phyloP scores from a whole-genome alignment of 1,139 yeast species.

The Fermentozyma sake region DNA sequence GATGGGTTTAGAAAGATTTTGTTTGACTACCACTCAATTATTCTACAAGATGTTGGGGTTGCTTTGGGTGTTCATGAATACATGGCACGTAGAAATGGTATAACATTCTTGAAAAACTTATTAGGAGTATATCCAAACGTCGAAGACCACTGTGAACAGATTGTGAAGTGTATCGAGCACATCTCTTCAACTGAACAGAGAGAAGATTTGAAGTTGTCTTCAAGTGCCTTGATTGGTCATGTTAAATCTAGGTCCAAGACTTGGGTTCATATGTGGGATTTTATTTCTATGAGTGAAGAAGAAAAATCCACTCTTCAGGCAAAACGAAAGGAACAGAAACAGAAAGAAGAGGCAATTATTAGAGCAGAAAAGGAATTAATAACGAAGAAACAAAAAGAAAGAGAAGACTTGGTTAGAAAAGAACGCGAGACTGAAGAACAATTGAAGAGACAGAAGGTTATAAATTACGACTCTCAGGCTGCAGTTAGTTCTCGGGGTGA shows the following conservation, averaged over 20 bases:
- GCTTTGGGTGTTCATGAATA: conserved; percentile 60
- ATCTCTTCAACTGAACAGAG: conserved; percentile 56
- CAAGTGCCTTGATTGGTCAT: conserved; percentile 73
- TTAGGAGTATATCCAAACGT: conserved; percentile 65
- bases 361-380: conserved; percentile 11
- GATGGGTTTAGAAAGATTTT: conserved; percentile 40
- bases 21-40: conserved; percentile 52
- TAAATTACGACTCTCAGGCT: conserved; percentile 20
- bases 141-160: conserved; percentile 59
- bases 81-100: conserved; percentile 77
- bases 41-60: conserved; percentile 43
- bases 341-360: conserved; percentile 11
- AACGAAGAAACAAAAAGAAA: conserved; percentile 9
- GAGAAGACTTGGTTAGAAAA: conserved; percentile 18
- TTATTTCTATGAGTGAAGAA: conserved; percentile 41
- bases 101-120: conserved; percentile 69
- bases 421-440: conserved; percentile 18
- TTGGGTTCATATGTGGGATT: conserved; percentile 61
- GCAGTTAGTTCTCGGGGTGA: conserved; percentile 17
- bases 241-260: conserved; percentile 52
- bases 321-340: conserved; percentile 18
- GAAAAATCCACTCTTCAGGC: conserved; percentile 20
- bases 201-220: conserved; percentile 77
- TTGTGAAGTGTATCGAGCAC: conserved; percentile 45
- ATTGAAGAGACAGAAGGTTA: conserved; percentile 11